Evolutionary conservation across 116 monocot genomes (phyloP).

Genomic region (Papilionanthe hybrid): DNA sequence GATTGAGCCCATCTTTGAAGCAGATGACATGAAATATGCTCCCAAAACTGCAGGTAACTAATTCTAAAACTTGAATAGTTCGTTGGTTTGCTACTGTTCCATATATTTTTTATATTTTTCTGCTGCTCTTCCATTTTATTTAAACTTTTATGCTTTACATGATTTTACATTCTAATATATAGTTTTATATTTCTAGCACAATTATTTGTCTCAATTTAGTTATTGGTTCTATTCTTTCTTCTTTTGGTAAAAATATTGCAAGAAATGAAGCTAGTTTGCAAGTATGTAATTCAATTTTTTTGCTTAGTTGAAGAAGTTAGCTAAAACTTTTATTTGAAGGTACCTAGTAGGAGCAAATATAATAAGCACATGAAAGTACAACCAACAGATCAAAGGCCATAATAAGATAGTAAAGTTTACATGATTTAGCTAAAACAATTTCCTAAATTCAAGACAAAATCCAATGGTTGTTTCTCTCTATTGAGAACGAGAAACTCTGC

Average conservation of each 20-base stretch:
- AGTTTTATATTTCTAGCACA: background rate
- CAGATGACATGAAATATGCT: slow-evolving; percentile 34
- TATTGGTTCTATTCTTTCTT: background rate
- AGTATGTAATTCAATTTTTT: background rate
- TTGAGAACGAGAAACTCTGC: too few relatives aligned
- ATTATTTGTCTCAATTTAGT: background rate
- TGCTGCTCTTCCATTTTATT: background rate
- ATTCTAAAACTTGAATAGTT: background rate
- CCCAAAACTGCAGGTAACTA: slow-evolving; percentile 30
- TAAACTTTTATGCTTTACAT: background rate
- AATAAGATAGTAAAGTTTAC: too few relatives aligned
- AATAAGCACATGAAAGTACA: too few relatives aligned
- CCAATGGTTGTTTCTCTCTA: too few relatives aligned
- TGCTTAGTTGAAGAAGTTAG: background rate
- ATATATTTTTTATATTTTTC: background rate
- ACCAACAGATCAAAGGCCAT: too few relatives aligned
- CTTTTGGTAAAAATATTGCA: background rate
- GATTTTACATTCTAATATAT: background rate
- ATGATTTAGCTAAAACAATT: too few relatives aligned
- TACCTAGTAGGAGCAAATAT: too few relatives aligned
- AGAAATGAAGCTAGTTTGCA: background rate
- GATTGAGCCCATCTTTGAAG: slow-evolving; percentile 43
- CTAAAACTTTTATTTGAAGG: background rate
- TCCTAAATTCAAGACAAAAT: too few relatives aligned
- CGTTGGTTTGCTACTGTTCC: background rate